Evolutionary conservation across 805 yeast species (phyloP).

Genomic region (Lipomyces anomalus): DNA sequence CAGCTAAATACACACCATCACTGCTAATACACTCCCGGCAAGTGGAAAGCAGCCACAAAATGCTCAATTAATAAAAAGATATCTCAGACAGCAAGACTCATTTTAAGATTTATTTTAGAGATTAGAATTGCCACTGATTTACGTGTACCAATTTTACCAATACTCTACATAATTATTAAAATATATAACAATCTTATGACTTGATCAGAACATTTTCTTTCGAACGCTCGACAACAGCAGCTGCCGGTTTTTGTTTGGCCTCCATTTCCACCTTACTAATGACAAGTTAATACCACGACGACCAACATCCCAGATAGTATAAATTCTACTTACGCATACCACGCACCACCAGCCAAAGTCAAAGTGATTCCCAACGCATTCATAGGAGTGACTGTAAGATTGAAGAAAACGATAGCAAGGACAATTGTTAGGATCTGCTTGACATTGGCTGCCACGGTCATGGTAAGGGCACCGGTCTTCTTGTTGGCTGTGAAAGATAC

Average conservation of each 20-base stretch:
- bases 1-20: too few relatives aligned
- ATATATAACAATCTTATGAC: too few relatives aligned
- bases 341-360: constrained; percentile 29
- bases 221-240: constrained; percentile 7
- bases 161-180: too few relatives aligned
- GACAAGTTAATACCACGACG: neutral
- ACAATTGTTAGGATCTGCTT: constrained; percentile 30
- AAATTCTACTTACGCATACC: constrained; percentile 25
- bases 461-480: constrained; percentile 30
- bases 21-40: too few relatives aligned
- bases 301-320: neutral
- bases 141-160: too few relatives aligned
- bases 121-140: too few relatives aligned
- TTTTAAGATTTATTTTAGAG: too few relatives aligned
- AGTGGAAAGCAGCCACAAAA: too few relatives aligned
- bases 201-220: constrained; percentile 13
- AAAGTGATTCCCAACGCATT: constrained; percentile 28
- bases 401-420: constrained; percentile 29
- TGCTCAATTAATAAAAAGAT: too few relatives aligned
- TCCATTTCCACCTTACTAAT: constrained; percentile 22
- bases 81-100: too few relatives aligned
- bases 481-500: constrained; percentile 31
- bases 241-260: constrained; percentile 12
- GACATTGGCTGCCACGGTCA: constrained; percentile 31
- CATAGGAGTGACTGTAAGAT: constrained; percentile 27